These are phyloP conservation scores for Chlorella sp. DNA, from an alignment of 139 green algal species.

Conservation along the genomic window DNA sequence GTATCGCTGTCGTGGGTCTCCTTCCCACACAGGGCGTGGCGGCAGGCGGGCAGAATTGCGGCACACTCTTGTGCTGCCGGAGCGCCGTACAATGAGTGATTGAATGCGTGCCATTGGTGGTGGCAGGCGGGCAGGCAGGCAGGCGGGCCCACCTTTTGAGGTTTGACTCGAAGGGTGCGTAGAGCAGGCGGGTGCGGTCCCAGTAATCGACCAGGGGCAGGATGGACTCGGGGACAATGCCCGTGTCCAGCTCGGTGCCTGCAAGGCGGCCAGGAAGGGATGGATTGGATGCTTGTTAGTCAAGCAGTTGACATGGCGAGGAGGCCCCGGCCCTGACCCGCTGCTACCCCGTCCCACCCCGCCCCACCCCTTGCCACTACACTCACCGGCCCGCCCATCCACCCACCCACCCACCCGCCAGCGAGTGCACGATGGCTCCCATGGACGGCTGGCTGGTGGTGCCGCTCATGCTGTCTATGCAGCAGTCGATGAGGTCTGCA, in stretches of 20 bases:
- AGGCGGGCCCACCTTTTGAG: conserved; percentile 51
- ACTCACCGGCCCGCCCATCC: no score
- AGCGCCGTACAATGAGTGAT: no score
- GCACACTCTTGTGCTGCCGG: no score
- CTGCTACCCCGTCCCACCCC: not conserved
- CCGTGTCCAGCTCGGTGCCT: conserved; percentile 86
- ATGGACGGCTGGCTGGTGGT: conserved; percentile 84
- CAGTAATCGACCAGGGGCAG: conserved; percentile 81
- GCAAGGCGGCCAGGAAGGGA: not conserved
- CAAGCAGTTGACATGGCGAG: no score
- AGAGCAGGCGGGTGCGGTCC: conserved; percentile 86
- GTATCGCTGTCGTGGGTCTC: no score
- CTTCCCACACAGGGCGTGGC: no score
- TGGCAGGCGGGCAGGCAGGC: not conserved
- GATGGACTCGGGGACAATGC: conserved; percentile 70
- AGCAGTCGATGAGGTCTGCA: conserved; percentile 90
- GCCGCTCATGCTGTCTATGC: conserved; percentile 85
- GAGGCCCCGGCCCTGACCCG: no score
- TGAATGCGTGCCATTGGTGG: no score
- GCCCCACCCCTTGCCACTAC: not conserved
- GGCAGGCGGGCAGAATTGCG: no score
- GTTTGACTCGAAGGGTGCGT: conserved; percentile 91
- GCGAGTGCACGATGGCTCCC: conserved; percentile 83
- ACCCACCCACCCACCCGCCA: conserved; percentile 32
- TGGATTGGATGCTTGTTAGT: no score